phyloP scores from a whole-genome alignment of 345 rosid genomes.

The Eucalyptus tenuipes region DNA sequence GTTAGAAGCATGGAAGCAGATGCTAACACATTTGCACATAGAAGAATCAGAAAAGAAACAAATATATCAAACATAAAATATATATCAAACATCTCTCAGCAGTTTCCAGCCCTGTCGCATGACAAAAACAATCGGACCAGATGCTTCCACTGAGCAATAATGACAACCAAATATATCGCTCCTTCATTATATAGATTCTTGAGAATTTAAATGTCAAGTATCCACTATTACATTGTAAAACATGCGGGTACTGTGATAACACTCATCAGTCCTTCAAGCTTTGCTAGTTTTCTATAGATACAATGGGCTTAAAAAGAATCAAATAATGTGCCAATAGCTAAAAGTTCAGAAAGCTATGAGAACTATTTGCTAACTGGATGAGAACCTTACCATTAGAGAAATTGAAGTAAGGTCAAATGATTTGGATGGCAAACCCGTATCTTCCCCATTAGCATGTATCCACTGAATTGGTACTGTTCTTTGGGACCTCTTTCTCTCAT shows the following conservation, averaged over 20 bases:
- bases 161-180: not conserved
- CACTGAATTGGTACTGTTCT: constrained; percentile 25
- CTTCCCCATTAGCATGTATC: constrained; percentile 57
- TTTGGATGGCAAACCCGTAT: constrained; percentile 43
- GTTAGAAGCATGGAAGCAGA: not conserved
- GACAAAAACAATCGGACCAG: not conserved
- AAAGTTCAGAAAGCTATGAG: not conserved
- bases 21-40: not conserved
- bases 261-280: not conserved
- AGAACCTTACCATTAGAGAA: constrained; percentile 26
- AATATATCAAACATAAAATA: not conserved
- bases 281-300: not conserved
- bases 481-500: constrained; percentile 27
- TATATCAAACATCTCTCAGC: not conserved
- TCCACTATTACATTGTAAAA: not conserved
- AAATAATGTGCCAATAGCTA: not conserved
- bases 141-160: not conserved
- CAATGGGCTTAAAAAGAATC: not conserved
- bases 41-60: not conserved
- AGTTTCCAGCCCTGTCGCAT: not conserved
- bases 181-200: not conserved
- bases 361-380: not conserved
- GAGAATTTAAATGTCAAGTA: not conserved
- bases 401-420: constrained; percentile 46
- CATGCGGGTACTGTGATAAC: not conserved